Evolutionary conservation across 2,329 filamentous ascomycete species (phyloP).

Genomic region (Pyricularia grisea): DNA sequence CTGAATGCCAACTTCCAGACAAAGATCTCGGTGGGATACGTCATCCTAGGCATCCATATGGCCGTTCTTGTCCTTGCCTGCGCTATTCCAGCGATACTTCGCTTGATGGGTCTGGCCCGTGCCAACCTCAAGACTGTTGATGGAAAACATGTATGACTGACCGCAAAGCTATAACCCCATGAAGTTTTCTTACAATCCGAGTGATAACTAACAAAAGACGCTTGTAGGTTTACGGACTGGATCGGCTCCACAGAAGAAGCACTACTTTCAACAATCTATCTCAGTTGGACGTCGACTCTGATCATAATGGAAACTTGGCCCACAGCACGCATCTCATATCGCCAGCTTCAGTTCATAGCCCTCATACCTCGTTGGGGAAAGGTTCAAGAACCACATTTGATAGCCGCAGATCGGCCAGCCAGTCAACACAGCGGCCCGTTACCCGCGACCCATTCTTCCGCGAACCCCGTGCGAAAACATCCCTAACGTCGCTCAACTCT

Average conservation of each 20-base stretch:
- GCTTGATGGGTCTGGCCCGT: neutral
- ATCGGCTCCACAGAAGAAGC: neutral
- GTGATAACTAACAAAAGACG: neutral
- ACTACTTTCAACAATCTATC: neutral
- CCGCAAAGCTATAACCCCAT: neutral
- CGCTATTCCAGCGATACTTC: constrained; percentile 52
- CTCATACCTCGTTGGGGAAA: neutral
- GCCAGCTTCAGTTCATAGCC: neutral
- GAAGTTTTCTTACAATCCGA: neutral
- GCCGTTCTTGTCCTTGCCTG: constrained; percentile 60
- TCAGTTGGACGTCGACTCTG: neutral
- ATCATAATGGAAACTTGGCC: neutral
- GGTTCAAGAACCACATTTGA: neutral
- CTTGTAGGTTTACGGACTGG: neutral
- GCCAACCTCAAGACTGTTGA: neutral
- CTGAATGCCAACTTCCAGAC: constrained; percentile 47
- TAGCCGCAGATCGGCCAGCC: neutral
- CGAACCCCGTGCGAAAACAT: neutral
- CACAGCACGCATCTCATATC: neutral
- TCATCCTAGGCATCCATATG: constrained; percentile 55
- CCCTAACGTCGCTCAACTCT: neutral
- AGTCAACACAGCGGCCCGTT: neutral
- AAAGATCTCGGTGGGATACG: constrained; percentile 62
- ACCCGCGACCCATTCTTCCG: neutral
- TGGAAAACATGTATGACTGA: neutral